A percentile compares a stretch with the other conserved stretches of the same genome.
These are phyloP conservation scores for Dipteronia dyeriana DNA, from an alignment of 345 rosid genomes.

Conservation along the genomic window DNA sequence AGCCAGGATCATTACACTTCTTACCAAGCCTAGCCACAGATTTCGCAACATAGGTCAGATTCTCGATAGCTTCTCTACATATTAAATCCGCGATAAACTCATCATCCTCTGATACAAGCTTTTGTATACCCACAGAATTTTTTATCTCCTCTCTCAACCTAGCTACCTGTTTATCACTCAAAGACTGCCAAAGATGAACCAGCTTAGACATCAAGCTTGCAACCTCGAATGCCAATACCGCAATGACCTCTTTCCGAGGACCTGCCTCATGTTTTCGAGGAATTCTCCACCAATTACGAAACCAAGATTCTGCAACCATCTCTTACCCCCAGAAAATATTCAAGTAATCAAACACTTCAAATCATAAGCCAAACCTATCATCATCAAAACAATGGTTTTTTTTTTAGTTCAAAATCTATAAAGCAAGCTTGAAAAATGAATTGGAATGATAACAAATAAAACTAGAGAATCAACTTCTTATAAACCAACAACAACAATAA, in stretches of 20 bases:
- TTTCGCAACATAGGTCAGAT: constrained; percentile 54
- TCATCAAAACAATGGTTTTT: constrained; percentile 5
- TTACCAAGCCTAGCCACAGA: constrained; percentile 73
- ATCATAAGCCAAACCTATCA: constrained; percentile 14
- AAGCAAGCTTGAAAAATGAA: not conserved
- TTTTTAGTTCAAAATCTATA: not conserved
- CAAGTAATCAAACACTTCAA: not conserved
- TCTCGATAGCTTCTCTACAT: constrained; percentile 72
- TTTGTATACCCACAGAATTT: constrained; percentile 63
- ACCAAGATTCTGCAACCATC: constrained; percentile 93
- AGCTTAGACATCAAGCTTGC: constrained; percentile 84
- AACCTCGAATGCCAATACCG: constrained; percentile 85
- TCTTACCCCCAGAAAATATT: constrained; percentile 29
- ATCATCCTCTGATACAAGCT: constrained; percentile 85
- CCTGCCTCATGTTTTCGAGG: constrained; percentile 58
- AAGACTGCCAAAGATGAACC: constrained; percentile 88
- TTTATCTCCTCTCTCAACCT: constrained; percentile 76
- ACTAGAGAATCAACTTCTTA: not conserved
- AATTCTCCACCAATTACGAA: constrained; percentile 73
- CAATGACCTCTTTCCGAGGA: constrained; percentile 61
- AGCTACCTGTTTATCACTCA: constrained; percentile 76
- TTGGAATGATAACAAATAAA: not conserved
- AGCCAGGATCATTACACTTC: constrained; percentile 64
- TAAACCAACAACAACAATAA: not conserved
- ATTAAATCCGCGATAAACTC: constrained; percentile 60